These are phyloP conservation scores for Aspergillus vadensis DNA, from an alignment of 2,329 filamentous ascomycete genomes.

Conservation along the genomic window DNA sequence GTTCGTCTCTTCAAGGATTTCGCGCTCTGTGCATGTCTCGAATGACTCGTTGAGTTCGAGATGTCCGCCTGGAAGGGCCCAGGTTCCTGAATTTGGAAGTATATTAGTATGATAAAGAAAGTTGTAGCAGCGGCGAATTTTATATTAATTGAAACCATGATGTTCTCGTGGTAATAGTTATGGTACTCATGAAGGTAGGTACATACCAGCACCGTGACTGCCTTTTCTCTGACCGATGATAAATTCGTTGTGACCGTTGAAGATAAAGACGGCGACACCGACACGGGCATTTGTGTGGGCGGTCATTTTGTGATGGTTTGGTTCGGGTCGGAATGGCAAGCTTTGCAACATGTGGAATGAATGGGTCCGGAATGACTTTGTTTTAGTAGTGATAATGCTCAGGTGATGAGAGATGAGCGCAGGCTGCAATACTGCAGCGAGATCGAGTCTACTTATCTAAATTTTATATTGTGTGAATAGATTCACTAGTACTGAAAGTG, in stretches of 20 bases:
- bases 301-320: conserved; percentile 1
- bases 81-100: conserved; percentile 52
- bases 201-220: conserved; percentile 20
- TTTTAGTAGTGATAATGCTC: too few species aligned
- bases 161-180: background rate
- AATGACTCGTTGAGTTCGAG: conserved; percentile 69
- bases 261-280: conserved; percentile 20
- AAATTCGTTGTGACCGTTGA: conserved; percentile 16
- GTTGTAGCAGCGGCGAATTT: too few species aligned
- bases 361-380: too few species aligned
- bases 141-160: background rate
- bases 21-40: conserved; percentile 64
- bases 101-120: too few species aligned
- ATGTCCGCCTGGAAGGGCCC: conserved; percentile 73
- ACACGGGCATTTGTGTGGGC: conserved; percentile 9
- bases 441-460: too few species aligned
- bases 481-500: too few species aligned
- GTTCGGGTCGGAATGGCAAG: background rate
- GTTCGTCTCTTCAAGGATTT: conserved; percentile 71
- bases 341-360: too few species aligned
- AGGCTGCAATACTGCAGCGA: too few species aligned
- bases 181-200: too few species aligned
- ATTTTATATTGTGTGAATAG: too few species aligned
- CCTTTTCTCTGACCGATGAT: conserved; percentile 19
- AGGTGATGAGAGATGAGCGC: too few species aligned